phyloP scores from a whole-genome alignment of 2,329 filamentous ascomycete species.

The Neospermospora avenae region DNA sequence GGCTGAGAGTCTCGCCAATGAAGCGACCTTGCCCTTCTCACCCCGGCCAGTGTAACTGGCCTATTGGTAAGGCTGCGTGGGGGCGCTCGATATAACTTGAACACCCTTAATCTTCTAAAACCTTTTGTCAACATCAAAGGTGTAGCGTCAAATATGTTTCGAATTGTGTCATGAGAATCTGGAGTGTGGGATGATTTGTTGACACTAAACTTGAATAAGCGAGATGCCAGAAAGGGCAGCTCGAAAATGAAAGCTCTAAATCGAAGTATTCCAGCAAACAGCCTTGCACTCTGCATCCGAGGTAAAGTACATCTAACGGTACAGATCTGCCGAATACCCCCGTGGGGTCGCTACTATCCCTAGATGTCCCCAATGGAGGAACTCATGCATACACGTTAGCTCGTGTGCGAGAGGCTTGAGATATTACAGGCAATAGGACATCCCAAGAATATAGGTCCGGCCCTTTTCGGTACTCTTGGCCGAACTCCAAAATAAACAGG shows the following conservation, averaged over 20 bases:
- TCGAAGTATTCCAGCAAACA: neutral
- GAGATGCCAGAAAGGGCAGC: neutral
- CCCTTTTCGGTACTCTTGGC: too few species aligned
- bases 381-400: too few species aligned
- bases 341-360: neutral
- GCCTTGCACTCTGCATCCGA: neutral
- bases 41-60: neutral
- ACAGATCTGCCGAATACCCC: neutral
- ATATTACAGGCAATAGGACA: too few species aligned
- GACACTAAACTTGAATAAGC: neutral
- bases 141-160: neutral
- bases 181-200: neutral
- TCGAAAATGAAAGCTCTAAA: neutral
- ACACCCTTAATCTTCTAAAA: neutral
- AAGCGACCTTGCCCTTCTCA: neutral
- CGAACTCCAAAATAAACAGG: too few species aligned
- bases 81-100: neutral
- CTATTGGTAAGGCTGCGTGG: constrained; percentile 5
- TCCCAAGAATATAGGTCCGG: too few species aligned
- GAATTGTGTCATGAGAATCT: neutral
- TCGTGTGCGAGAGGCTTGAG: too few species aligned
- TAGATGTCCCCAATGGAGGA: too few species aligned
- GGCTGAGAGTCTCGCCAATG: neutral
- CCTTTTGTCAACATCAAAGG: neutral
- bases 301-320: neutral